Evolutionary conservation across 352 stramenopile genomes (phyloP).

Genomic region (Elongisporangium anandrum): DNA sequence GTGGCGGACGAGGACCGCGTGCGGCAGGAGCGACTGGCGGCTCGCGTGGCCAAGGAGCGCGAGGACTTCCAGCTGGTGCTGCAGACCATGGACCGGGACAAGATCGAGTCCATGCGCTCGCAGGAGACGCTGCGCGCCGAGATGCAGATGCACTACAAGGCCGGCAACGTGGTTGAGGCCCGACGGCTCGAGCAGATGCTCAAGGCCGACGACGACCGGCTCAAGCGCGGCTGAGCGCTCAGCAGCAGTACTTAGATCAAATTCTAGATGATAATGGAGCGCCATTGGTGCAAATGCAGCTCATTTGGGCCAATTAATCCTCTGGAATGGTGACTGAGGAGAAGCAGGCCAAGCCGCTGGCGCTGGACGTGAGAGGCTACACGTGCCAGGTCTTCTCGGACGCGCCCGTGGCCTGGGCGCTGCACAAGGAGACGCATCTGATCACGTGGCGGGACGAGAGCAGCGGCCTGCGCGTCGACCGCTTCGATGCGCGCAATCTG

Average conservation of each 20-base stretch:
- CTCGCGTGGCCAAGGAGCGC: slow-evolving; percentile 54
- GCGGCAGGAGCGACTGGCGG: slow-evolving; percentile 48
- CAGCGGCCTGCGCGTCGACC: slow-evolving; percentile 37
- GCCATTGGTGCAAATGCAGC: slow-evolving; percentile 8
- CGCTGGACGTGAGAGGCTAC: slow-evolving; percentile 46
- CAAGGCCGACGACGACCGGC: slow-evolving; percentile 49
- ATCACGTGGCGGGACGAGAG: slow-evolving; percentile 41
- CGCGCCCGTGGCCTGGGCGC: slow-evolving; percentile 29
- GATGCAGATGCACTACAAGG: slow-evolving; percentile 91
- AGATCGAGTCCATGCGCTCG: slow-evolving; percentile 84
- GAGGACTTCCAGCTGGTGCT: slow-evolving; percentile 74
- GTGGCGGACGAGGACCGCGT: slow-evolving; percentile 60
- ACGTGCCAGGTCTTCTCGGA: slow-evolving; percentile 49
- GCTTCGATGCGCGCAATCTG: slow-evolving; percentile 62
- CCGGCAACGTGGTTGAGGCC: slow-evolving; percentile 80
- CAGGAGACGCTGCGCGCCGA: slow-evolving; percentile 80
- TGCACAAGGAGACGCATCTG: slow-evolving; percentile 53
- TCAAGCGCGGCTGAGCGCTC: slow-evolving; percentile 11
- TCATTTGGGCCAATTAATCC: not conserved
- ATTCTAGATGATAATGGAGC: too few relatives aligned
- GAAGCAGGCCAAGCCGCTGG: slow-evolving; percentile 11
- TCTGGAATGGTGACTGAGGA: not conserved
- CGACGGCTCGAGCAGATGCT: slow-evolving; percentile 78
- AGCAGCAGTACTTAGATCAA: not conserved
- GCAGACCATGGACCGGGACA: slow-evolving; percentile 81